phyloP scores from a whole-genome alignment of 495 filamentous ascomycete species.

The Pyrenula aspistea region DNA sequence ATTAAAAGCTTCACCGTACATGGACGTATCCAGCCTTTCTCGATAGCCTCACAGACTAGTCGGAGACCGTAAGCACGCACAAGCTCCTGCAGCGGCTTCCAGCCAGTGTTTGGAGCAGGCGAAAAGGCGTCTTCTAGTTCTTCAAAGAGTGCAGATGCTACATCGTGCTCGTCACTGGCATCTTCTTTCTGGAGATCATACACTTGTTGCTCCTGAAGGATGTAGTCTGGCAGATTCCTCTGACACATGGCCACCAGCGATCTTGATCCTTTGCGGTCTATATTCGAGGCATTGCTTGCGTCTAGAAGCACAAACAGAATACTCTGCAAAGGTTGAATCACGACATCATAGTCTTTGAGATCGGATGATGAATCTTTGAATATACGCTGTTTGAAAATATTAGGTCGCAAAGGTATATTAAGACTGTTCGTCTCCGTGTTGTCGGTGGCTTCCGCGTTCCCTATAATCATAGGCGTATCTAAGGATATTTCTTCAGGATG shows the following conservation, averaged over 20 bases:
- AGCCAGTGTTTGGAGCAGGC: constrained; percentile 33
- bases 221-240: constrained; percentile 50
- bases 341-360: neutral
- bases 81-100: constrained; percentile 51
- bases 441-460: neutral
- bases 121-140: constrained; percentile 53
- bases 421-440: neutral
- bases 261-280: constrained; percentile 23
- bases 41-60: constrained; percentile 42
- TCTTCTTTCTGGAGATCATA: constrained; percentile 16
- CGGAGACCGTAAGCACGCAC: constrained; percentile 56
- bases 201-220: constrained; percentile 43
- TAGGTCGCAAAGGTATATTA: neutral
- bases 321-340: neutral
- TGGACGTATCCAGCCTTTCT: constrained; percentile 23
- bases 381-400: neutral
- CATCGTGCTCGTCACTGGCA: neutral
- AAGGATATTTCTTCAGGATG: neutral
- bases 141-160: constrained; percentile 46
- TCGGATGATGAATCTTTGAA: neutral
- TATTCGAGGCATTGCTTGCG: neutral
- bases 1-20: neutral
- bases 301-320: neutral
- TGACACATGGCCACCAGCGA: constrained; percentile 57
- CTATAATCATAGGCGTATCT: neutral